These are phyloP conservation scores for Calonectria hongkongensis DNA, from an alignment of 2,329 filamentous ascomycete species.

Conservation along the genomic window DNA sequence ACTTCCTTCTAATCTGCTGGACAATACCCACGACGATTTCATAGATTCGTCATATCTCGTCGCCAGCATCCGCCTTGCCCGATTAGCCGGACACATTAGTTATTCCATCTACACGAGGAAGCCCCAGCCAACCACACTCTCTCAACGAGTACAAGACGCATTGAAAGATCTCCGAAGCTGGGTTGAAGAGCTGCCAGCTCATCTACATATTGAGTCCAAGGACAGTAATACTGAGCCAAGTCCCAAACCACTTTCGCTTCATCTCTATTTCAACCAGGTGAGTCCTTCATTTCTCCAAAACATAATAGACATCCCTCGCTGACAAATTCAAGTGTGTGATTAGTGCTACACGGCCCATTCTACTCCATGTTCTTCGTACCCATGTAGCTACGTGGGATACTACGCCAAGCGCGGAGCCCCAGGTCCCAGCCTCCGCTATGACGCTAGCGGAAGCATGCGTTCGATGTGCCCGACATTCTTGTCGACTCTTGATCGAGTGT, in stretches of 20 bases:
- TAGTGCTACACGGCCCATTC: slow-evolving; percentile 58
- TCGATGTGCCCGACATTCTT: slow-evolving; percentile 66
- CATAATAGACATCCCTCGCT: not conserved
- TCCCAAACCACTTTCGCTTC: slow-evolving; percentile 57
- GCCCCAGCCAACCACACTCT: slow-evolving; percentile 54
- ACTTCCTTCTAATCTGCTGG: slow-evolving; percentile 61
- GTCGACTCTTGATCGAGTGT: slow-evolving; percentile 62
- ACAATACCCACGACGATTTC: slow-evolving; percentile 55
- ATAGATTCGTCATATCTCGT: slow-evolving; percentile 57
- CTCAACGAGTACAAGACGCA: slow-evolving; percentile 58
- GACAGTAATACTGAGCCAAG: slow-evolving; percentile 46
- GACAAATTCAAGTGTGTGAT: slow-evolving; percentile 55
- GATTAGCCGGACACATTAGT: slow-evolving; percentile 54
- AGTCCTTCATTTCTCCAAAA: not conserved
- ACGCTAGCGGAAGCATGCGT: slow-evolving; percentile 67
- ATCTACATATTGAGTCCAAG: slow-evolving; percentile 57
- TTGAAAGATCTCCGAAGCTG: slow-evolving; percentile 57
- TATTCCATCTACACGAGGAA: slow-evolving; percentile 59
- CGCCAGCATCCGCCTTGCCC: slow-evolving; percentile 63
- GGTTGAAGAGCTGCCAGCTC: slow-evolving; percentile 56
- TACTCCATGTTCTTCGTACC: slow-evolving; percentile 58
- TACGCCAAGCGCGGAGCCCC: slow-evolving; percentile 44
- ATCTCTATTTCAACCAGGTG: slow-evolving; percentile 59
- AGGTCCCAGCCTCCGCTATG: slow-evolving; percentile 58
- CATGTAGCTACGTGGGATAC: slow-evolving; percentile 55